Percentiles rank a stretch among this genome's conserved stretches.
Evolutionary conservation across 139 green algal species (phyloP).

Genomic region (Dunaliella primolecta): DNA sequence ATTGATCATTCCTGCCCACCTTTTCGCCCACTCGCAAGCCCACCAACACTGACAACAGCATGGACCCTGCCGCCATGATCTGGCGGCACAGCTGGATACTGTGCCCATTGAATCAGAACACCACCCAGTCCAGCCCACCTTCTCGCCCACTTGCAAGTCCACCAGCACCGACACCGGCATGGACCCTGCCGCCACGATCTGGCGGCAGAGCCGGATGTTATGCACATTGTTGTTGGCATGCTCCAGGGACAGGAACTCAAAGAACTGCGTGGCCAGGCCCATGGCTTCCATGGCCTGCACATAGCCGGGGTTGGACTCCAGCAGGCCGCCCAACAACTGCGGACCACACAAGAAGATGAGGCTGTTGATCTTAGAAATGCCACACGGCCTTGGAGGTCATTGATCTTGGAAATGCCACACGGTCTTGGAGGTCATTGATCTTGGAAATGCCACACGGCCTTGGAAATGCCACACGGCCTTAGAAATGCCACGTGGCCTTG

Average conservation of each 20-base stretch:
- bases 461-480: too few species aligned
- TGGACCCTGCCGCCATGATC: slow-evolving; percentile 46
- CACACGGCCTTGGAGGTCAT: too few species aligned
- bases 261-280: slow-evolving; percentile 69
- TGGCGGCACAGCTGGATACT: slow-evolving; percentile 83
- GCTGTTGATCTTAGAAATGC: too few species aligned
- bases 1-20: too few species aligned
- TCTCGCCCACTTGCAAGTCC: slow-evolving; percentile 42
- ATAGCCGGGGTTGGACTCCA: slow-evolving; percentile 54
- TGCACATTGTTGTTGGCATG: slow-evolving; percentile 94
- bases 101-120: slow-evolving; percentile 95
- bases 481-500: too few species aligned
- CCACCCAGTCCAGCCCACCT: too few species aligned
- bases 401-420: too few species aligned
- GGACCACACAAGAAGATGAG: neutral
- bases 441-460: too few species aligned
- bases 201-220: slow-evolving; percentile 83
- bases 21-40: slow-evolving; percentile 44
- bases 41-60: slow-evolving; percentile 34
- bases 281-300: slow-evolving; percentile 50
- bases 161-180: slow-evolving; percentile 34
- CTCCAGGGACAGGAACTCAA: slow-evolving; percentile 82
- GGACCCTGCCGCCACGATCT: slow-evolving; percentile 50
- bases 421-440: too few species aligned
- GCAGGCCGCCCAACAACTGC: slow-evolving; percentile 54